Evolutionary conservation across 257 asterid genomes (phyloP).

Genomic region (Nicotiana obtusifolia): DNA sequence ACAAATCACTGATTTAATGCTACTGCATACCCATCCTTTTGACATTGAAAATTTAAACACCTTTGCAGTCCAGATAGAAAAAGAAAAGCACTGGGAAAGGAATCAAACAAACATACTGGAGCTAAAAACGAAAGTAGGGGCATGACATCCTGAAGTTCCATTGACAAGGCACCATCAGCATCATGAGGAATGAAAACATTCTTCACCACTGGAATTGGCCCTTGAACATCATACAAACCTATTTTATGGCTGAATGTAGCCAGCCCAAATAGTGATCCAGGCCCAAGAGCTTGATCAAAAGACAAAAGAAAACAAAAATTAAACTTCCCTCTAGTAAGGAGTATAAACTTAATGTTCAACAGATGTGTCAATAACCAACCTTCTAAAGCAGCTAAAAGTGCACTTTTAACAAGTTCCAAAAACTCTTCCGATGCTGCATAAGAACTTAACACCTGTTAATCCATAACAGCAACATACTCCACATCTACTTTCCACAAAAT

Average conservation of each 20-base stretch:
- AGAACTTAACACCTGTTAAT: constrained; percentile 16
- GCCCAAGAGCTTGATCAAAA: constrained; percentile 69
- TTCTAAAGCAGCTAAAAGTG: constrained; percentile 95
- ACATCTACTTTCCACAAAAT: not conserved
- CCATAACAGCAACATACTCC: not conserved
- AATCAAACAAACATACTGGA: constrained; percentile 53
- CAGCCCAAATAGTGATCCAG: constrained; percentile 97
- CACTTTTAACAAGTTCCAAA: constrained; percentile 92
- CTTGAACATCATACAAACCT: constrained; percentile 96
- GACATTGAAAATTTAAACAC: not conserved
- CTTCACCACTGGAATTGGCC: constrained; percentile 95
- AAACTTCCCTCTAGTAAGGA: constrained; percentile 3
- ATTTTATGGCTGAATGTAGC: constrained; percentile 97
- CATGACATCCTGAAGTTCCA: constrained; percentile 96
- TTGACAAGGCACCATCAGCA: constrained; percentile 49
- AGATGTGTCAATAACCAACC: constrained; percentile 39
- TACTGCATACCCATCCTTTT: constrained; percentile 7
- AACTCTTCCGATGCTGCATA: constrained; percentile 95
- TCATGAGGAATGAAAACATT: constrained; percentile 87
- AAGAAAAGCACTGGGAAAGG: constrained; percentile 4
- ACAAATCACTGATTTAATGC: constrained; percentile 18
- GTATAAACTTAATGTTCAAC: not conserved
- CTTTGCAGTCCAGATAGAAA: not conserved
- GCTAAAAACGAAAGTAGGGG: constrained; percentile 93
- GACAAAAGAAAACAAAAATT: constrained; percentile 18